Conservation (phyloP, 1,284 basidiomycete species). For the Cryptococcus neoformans region DNA sequence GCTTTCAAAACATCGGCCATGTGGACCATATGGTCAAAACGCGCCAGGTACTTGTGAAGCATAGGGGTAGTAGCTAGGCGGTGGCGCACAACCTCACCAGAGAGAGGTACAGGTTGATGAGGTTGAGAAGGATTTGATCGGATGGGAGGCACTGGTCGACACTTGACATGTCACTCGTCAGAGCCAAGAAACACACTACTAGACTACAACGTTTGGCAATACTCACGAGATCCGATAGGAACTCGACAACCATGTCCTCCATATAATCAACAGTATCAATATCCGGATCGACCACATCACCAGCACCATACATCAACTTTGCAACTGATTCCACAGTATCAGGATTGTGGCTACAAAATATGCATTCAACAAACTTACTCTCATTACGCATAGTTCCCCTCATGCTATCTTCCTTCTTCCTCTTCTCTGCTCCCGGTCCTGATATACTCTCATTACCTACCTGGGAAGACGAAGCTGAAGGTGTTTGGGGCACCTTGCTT, state of each 20-base stretch:
- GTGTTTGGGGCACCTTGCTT: background rate
- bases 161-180: conserved; percentile 14
- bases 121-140: conserved; percentile 14
- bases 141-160: conserved; percentile 34
- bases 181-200: background rate
- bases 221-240: conserved; percentile 36
- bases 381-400: conserved; percentile 43
- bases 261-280: conserved; percentile 42
- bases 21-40: conserved; percentile 43
- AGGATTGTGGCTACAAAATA: background rate
- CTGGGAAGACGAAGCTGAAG: background rate
- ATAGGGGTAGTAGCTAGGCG: conserved; percentile 29
- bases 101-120: conserved; percentile 23
- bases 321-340: conserved; percentile 22
- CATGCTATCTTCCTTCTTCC: conserved; percentile 29
- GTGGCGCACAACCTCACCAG: conserved; percentile 31
- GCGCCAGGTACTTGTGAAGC: conserved; percentile 36
- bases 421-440: background rate
- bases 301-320: conserved; percentile 42
- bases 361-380: conserved; percentile 20
- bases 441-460: too few species aligned
- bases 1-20: conserved; percentile 31
- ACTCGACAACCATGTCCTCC: conserved; percentile 43
- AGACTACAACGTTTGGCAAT: background rate
- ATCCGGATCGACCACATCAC: conserved; percentile 39